phyloP scores from a whole-genome alignment of 139 green algal genomes.

The Chlorella ohadii region DNA sequence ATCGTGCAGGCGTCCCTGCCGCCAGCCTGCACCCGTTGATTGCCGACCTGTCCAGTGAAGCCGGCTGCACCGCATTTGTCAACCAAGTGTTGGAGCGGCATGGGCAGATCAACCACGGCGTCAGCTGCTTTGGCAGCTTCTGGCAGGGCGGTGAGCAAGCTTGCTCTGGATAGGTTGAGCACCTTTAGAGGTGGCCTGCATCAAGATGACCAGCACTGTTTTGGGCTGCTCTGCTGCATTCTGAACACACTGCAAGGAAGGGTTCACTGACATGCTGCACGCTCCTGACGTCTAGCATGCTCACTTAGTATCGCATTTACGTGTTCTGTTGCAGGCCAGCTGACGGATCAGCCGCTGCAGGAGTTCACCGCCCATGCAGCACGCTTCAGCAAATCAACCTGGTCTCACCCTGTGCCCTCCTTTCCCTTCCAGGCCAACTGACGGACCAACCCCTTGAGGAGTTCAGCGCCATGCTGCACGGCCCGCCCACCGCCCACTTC shows the following conservation, averaged over 20 bases:
- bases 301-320: too few species aligned
- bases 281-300: too few species aligned
- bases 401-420: neutral
- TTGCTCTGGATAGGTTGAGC: too few species aligned
- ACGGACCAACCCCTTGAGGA: neutral
- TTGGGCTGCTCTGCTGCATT: too few species aligned
- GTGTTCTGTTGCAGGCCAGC: too few species aligned
- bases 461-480: neutral
- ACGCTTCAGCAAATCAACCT: too few species aligned
- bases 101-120: neutral
- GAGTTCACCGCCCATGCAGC: too few species aligned
- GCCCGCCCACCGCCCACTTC: neutral
- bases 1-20: neutral
- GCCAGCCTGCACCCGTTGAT: neutral
- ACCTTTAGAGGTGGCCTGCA: too few species aligned
- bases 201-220: too few species aligned
- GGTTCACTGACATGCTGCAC: too few species aligned
- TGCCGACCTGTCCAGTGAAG: neutral
- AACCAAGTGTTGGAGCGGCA: neutral
- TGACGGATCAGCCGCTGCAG: too few species aligned
- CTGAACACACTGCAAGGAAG: too few species aligned
- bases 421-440: neutral
- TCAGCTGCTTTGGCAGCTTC: conserved; percentile 4
- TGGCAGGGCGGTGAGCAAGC: conserved; percentile 5
- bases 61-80: neutral